These are phyloP conservation scores for Podospora appendiculata DNA, from an alignment of 495 filamentous ascomycete species.

Conservation along the genomic window DNA sequence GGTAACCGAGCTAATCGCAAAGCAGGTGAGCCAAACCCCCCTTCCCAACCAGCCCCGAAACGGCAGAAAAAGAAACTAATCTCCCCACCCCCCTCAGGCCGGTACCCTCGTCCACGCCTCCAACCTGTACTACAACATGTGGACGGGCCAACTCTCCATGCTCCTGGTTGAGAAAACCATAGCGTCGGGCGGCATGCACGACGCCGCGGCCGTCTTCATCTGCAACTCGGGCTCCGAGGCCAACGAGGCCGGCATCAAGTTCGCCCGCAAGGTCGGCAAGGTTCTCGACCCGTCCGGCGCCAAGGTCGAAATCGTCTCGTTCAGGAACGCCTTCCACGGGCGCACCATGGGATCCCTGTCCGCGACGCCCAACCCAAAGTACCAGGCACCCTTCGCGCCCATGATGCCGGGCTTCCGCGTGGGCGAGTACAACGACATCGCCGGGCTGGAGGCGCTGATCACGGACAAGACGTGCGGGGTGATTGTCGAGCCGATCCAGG, in stretches of 20 bases:
- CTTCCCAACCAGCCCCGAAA: background rate
- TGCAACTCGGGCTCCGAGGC: constrained; percentile 94
- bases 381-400: constrained; percentile 87
- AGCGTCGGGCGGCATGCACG: constrained; percentile 69
- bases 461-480: constrained; percentile 85
- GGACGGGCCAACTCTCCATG: constrained; percentile 81
- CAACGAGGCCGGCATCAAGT: constrained; percentile 97
- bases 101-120: constrained; percentile 79
- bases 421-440: constrained; percentile 76
- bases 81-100: constrained; percentile 36
- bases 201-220: constrained; percentile 76
- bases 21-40: constrained; percentile 51
- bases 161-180: constrained; percentile 73
- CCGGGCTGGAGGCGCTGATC: constrained; percentile 59
- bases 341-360: constrained; percentile 88
- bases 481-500: constrained; percentile 96
- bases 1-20: constrained; percentile 53
- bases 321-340: constrained; percentile 88
- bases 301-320: constrained; percentile 82
- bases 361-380: constrained; percentile 97
- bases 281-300: constrained; percentile 57
- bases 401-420: constrained; percentile 93
- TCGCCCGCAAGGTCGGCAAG: constrained; percentile 84
- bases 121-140: constrained; percentile 93
- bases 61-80: constrained; percentile 1